Percentiles rank a stretch among this genome's conserved stretches.
phyloP scores from a whole-genome alignment of 2,329 filamentous ascomycete genomes.

The Corinectria fuckeliana region DNA sequence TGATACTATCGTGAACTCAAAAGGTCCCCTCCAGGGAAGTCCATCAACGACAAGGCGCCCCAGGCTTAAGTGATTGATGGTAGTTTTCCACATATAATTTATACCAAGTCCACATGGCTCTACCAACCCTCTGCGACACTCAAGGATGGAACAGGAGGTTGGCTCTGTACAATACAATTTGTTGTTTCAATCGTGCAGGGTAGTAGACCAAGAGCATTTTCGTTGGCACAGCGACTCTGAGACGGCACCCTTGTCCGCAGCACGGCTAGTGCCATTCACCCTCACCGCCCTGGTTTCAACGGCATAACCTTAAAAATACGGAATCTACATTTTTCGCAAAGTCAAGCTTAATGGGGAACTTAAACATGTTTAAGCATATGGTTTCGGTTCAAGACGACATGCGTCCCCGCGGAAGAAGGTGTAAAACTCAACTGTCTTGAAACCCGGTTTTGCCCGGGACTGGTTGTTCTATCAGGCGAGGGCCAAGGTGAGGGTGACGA shows the following conservation, averaged over 20 bases:
- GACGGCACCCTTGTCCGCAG: constrained; percentile 4
- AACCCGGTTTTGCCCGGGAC: neutral
- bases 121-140: too few relatives aligned
- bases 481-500: constrained; percentile 1
- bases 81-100: too few relatives aligned
- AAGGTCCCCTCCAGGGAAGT: too few relatives aligned
- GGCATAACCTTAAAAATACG: constrained; percentile 9
- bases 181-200: constrained; percentile 2
- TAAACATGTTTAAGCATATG: constrained; percentile 13
- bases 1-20: too few relatives aligned
- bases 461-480: too few relatives aligned
- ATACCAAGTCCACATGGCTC: too few relatives aligned
- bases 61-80: too few relatives aligned
- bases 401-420: neutral
- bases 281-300: neutral
- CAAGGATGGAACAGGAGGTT: too few relatives aligned
- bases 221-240: neutral
- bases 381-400: neutral
- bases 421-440: neutral
- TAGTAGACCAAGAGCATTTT: neutral
- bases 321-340: neutral
- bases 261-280: neutral
- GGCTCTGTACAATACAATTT: too few relatives aligned
- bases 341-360: constrained; percentile 10
- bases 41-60: too few relatives aligned